phyloP scores from a whole-genome alignment of 768 basidiomycete genomes.

The Hericium rajendrae region DNA sequence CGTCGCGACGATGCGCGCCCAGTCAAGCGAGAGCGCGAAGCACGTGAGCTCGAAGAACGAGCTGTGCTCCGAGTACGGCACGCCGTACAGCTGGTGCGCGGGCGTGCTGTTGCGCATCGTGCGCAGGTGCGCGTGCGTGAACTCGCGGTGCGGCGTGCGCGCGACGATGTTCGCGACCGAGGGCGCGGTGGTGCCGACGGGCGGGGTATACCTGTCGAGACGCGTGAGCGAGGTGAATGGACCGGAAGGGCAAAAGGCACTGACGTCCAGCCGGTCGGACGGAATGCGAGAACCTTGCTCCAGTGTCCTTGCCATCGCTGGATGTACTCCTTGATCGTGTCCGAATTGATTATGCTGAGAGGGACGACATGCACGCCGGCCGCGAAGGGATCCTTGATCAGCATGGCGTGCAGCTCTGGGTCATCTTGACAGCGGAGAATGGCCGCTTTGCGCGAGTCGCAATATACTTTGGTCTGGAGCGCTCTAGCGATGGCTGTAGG shows the following conservation, averaged over 20 bases:
- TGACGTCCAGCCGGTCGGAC: constrained; percentile 96
- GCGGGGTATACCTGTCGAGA: constrained; percentile 47
- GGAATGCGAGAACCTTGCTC: constrained; percentile 65
- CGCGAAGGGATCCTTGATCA: constrained; percentile 66
- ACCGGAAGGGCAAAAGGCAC: constrained; percentile 21
- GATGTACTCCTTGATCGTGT: constrained; percentile 69
- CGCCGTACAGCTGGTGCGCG: constrained; percentile 64
- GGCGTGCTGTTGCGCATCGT: constrained; percentile 64
- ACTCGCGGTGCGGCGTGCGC: constrained; percentile 53
- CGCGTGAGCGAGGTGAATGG: not conserved
- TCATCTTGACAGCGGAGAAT: constrained; percentile 83
- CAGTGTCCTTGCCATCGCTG: constrained; percentile 66
- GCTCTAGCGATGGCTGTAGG: constrained; percentile 72
- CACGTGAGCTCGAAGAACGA: constrained; percentile 94
- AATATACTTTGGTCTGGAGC: constrained; percentile 76
- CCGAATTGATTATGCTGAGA: constrained; percentile 61
- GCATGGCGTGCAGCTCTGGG: constrained; percentile 64
- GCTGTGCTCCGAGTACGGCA: constrained; percentile 93
- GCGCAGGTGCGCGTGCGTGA: constrained; percentile 59
- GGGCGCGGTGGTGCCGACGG: constrained; percentile 51
- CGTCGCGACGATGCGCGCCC: constrained; percentile 88
- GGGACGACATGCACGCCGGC: constrained; percentile 85
- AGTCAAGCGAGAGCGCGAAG: constrained; percentile 83
- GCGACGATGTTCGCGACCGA: constrained; percentile 63
- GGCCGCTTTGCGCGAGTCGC: constrained; percentile 74